Evolutionary conservation across 1,284 basidiomycete genomes (phyloP).

Genomic region (Leccinum fallax): DNA sequence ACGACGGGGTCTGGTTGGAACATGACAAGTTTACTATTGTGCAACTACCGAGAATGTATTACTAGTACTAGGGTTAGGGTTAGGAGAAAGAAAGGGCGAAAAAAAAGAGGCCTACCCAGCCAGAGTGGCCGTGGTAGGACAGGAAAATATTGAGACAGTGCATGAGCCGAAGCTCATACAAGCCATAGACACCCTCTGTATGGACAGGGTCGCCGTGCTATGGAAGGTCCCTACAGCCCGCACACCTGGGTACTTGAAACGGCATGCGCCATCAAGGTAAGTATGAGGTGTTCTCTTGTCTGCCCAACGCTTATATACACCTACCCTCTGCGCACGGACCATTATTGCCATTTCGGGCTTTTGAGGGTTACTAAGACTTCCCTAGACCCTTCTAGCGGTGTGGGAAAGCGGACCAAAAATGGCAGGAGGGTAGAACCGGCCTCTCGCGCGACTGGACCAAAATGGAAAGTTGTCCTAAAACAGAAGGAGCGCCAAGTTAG

Average conservation of each 20-base stretch:
- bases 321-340: conserved; percentile 24
- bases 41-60: background rate
- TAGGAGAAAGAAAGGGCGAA: background rate
- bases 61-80: background rate
- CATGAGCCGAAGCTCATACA: conserved; percentile 41
- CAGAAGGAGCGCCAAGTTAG: no score
- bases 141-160: conserved; percentile 38
- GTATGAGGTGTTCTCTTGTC: conserved; percentile 22
- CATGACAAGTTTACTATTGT: conserved; percentile 26
- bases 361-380: no score
- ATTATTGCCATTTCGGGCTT: conserved; percentile 2
- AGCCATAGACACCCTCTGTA: conserved; percentile 33
- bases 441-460: no score
- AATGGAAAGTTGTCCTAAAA: no score
- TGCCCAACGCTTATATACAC: conserved; percentile 21
- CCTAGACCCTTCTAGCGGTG: no score
- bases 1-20: conserved; percentile 8
- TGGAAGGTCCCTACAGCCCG: conserved; percentile 48
- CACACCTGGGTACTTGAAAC: conserved; percentile 42
- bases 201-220: conserved; percentile 54
- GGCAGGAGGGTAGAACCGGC: no score
- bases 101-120: conserved; percentile 34
- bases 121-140: conserved; percentile 39
- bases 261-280: conserved; percentile 29
- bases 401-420: no score